These are phyloP conservation scores for Pelargonium exstipulatum DNA, from an alignment of 441 rosid genomes.

Conservation along the genomic window DNA sequence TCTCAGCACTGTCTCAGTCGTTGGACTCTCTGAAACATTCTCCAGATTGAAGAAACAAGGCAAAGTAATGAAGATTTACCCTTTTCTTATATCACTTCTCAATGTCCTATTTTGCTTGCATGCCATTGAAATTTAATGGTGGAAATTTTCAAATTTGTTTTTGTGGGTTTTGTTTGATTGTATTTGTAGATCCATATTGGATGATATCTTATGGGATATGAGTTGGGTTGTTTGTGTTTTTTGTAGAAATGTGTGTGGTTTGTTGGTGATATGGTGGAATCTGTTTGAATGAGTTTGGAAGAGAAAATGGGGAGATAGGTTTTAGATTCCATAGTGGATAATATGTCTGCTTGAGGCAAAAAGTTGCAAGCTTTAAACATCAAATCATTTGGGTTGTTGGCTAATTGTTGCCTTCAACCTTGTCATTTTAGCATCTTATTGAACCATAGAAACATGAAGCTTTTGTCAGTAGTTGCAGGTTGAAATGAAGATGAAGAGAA, in stretches of 20 bases:
- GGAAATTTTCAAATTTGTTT: too few species aligned
- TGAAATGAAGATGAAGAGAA: background rate
- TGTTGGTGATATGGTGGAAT: constrained; percentile 4
- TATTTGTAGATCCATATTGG: background rate
- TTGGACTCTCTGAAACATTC: constrained; percentile 66
- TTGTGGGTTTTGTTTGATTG: background rate
- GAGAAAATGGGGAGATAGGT: background rate
- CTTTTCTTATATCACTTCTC: too few species aligned
- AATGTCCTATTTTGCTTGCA: too few species aligned
- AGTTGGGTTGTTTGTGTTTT: background rate
- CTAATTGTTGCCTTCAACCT: background rate
- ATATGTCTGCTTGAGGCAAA: background rate
- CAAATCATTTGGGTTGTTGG: background rate
- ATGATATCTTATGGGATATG: background rate
- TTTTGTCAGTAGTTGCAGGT: background rate
- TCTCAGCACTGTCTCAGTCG: constrained; percentile 31
- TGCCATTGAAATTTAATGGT: too few species aligned
- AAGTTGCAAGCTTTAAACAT: background rate
- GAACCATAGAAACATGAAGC: background rate
- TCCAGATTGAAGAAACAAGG: constrained; percentile 57
- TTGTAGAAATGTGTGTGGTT: background rate
- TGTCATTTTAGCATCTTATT: background rate
- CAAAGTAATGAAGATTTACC: constrained; percentile 36
- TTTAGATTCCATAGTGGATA: background rate
- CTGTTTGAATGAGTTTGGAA: background rate